phyloP scores from a whole-genome alignment of 257 asterid species.

The Primulina eburnea region DNA sequence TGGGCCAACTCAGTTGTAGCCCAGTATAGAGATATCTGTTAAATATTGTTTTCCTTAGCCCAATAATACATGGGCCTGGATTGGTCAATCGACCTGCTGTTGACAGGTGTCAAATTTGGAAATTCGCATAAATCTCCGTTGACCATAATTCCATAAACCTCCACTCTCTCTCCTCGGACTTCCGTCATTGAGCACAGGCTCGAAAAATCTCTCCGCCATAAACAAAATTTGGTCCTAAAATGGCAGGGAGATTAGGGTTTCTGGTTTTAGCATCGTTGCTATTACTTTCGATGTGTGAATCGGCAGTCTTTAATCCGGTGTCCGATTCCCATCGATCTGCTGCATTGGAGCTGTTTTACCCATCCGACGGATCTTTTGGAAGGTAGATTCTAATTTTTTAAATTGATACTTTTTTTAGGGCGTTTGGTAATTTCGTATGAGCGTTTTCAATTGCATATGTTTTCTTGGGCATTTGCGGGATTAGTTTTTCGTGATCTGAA shows the following conservation, averaged over 20 bases:
- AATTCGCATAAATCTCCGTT: not conserved
- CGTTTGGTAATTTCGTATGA: slow-evolving; percentile 9
- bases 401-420: not conserved
- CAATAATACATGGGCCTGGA: not conserved
- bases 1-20: no score
- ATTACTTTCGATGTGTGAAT: slow-evolving; percentile 44
- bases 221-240: slow-evolving; percentile 21
- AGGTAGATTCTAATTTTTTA: slow-evolving; percentile 46
- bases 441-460: not conserved
- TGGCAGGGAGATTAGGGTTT: slow-evolving; percentile 34
- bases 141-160: no score
- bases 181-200: not conserved
- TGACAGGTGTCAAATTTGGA: not conserved
- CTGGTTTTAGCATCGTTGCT: slow-evolving; percentile 30
- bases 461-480: not conserved
- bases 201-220: not conserved
- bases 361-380: slow-evolving; percentile 57
- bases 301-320: slow-evolving; percentile 64
- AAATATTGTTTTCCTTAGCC: not conserved
- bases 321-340: slow-evolving; percentile 91
- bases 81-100: not conserved
- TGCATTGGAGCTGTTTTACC: slow-evolving; percentile 59
- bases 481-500: not conserved
- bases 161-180: no score
- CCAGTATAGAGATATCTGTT: no score